Percentiles rank a stretch among this genome's conserved stretches.
phyloP scores from a whole-genome alignment of 202 grass and related monocot genomes.

The Sporobolus alterniflorus region DNA sequence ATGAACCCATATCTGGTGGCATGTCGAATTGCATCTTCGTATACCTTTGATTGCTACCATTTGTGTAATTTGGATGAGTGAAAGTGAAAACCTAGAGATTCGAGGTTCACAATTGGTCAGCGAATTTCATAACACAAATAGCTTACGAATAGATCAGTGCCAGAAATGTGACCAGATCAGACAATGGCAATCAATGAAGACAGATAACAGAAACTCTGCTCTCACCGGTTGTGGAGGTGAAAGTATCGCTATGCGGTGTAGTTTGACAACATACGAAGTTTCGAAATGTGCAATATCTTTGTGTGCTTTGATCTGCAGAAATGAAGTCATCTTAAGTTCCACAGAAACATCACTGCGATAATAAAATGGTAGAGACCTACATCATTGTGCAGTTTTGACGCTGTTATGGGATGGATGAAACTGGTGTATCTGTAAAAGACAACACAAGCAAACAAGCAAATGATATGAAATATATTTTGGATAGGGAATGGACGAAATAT shows the following conservation, averaged over 20 bases:
- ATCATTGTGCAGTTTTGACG: constrained; percentile 95
- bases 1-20: constrained; percentile 74
- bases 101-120: constrained; percentile 11
- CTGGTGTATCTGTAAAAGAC: constrained; percentile 77
- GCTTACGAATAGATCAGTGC: background rate
- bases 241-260: constrained; percentile 89
- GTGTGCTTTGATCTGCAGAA: constrained; percentile 92
- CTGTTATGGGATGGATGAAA: constrained; percentile 93
- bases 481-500: constrained; percentile 29
- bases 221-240: constrained; percentile 79
- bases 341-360: constrained; percentile 5
- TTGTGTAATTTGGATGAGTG: constrained; percentile 72
- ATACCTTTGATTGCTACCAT: constrained; percentile 83
- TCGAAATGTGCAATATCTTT: constrained; percentile 99
- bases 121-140: constrained; percentile 24
- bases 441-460: constrained; percentile 42
- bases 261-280: constrained; percentile 98
- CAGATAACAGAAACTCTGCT: background rate
- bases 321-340: constrained; percentile 20
- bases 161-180: background rate
- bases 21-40: constrained; percentile 86
- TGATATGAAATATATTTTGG: constrained; percentile 20
- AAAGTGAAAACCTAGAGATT: constrained; percentile 86
- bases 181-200: constrained; percentile 1
- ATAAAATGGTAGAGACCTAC: constrained; percentile 51